phyloP scores from a whole-genome alignment of 371 early-diverging fungal species.

The Mortierella sp. region DNA sequence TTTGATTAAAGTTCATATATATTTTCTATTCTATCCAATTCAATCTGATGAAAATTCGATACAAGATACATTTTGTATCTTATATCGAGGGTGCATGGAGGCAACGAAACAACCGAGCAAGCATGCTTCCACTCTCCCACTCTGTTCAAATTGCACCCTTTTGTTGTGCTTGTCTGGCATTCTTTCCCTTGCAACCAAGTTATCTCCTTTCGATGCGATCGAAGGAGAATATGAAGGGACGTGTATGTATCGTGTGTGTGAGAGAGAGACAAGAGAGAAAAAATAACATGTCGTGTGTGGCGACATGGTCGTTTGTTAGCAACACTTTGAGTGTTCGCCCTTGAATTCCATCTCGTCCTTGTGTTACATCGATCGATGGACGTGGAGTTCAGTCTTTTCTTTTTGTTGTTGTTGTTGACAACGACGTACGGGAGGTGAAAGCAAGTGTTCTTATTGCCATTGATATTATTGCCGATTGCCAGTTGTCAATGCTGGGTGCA shows the following conservation, averaged over 20 bases:
- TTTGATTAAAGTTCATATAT: too few species aligned
- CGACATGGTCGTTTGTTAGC: background rate
- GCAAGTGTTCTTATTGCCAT: background rate
- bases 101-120: background rate
- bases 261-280: background rate
- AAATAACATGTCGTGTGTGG: background rate
- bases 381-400: background rate
- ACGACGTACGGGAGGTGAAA: background rate
- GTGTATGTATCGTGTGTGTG: background rate
- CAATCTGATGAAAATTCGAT: too few species aligned
- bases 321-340: background rate
- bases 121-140: background rate
- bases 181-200: background rate
- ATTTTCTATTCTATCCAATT: too few species aligned
- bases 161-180: background rate
- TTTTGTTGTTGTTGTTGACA: background rate
- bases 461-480: background rate
- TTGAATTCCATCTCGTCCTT: slow-evolving; percentile 1
- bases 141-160: background rate
- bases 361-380: background rate
- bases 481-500: too few species aligned
- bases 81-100: too few species aligned
- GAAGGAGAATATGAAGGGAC: background rate
- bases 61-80: too few species aligned
- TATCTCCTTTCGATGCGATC: background rate